Evolutionary conservation across 2,329 filamentous ascomycete species (phyloP).

Genomic region (Beauveria sp.): DNA sequence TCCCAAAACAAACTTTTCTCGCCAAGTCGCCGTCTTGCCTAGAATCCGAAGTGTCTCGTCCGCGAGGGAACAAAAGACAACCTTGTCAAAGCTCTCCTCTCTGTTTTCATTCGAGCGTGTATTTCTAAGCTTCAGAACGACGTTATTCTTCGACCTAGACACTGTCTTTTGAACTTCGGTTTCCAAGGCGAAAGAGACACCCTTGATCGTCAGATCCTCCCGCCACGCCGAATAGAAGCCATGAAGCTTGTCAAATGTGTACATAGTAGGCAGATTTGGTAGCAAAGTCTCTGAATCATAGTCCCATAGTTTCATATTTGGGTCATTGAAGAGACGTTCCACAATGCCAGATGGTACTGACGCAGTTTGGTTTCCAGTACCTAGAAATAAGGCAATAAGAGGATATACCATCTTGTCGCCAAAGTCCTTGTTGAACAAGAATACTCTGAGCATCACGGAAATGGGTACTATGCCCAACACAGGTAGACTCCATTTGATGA

Average conservation of each 20-base stretch:
- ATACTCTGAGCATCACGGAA: slow-evolving; percentile 57
- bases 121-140: slow-evolving; percentile 47
- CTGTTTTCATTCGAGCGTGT: slow-evolving; percentile 40
- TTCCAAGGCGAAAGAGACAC: slow-evolving; percentile 47
- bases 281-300: slow-evolving; percentile 48
- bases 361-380: slow-evolving; percentile 67
- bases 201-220: slow-evolving; percentile 42
- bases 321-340: slow-evolving; percentile 50
- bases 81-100: slow-evolving; percentile 53
- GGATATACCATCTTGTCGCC: slow-evolving; percentile 63
- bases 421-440: slow-evolving; percentile 63
- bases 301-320: slow-evolving; percentile 52
- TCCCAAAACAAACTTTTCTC: slow-evolving; percentile 61
- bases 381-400: slow-evolving; percentile 65
- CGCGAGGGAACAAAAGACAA: slow-evolving; percentile 58
- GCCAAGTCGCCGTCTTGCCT: slow-evolving; percentile 46
- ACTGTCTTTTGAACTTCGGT: slow-evolving; percentile 49
- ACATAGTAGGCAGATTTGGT: slow-evolving; percentile 56
- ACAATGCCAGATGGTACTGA: slow-evolving; percentile 64
- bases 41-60: slow-evolving; percentile 58
- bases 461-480: slow-evolving; percentile 55
- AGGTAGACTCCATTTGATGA: slow-evolving; percentile 53
- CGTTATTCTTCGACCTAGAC: slow-evolving; percentile 41
- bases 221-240: slow-evolving; percentile 55
- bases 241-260: slow-evolving; percentile 56